Conservation (phyloP, 202 grass and related monocot species). For the Digitaria exilis region DNA sequence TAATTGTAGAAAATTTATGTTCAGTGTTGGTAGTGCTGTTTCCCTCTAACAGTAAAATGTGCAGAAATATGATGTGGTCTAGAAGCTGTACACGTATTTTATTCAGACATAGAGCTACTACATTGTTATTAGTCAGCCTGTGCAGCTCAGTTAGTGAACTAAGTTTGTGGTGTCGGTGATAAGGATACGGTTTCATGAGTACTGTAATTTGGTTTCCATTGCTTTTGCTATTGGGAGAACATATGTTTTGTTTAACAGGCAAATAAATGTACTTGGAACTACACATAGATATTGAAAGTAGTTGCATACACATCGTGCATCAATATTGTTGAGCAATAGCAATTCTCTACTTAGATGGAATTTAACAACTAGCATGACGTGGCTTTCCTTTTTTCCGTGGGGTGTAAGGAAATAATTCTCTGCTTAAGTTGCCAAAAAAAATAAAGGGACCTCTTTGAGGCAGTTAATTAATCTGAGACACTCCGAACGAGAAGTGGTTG, state of each 20-base stretch:
- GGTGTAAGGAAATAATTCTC: no score
- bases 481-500: no score
- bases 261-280: neutral
- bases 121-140: neutral
- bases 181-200: neutral
- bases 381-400: no score
- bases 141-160: neutral
- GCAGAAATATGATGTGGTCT: neutral
- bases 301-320: no score
- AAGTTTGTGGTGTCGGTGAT: neutral
- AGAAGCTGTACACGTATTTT: neutral
- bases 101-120: neutral
- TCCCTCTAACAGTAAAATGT: neutral
- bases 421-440: no score
- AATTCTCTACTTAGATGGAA: no score
- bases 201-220: neutral
- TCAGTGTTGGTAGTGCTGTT: neutral
- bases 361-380: no score
- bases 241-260: neutral
- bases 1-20: neutral
- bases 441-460: no score
- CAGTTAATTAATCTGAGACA: no score
- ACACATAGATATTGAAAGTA: no score
- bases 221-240: neutral
- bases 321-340: no score